Evolutionary conservation across 2,329 filamentous ascomycete genomes (phyloP).

Genomic region (Sclerotinia glacialis): DNA sequence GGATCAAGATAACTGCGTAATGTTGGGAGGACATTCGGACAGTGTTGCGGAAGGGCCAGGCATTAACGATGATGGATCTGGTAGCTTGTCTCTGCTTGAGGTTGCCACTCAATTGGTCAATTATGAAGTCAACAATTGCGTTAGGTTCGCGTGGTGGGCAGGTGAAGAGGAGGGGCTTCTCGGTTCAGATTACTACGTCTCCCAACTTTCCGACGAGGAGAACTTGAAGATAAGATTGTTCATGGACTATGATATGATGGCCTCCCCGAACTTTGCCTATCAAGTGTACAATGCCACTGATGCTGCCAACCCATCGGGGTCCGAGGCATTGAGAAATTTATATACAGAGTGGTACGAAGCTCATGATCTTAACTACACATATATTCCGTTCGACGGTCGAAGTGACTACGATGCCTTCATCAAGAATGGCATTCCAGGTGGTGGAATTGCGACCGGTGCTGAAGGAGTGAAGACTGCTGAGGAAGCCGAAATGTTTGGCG

Average conservation of each 20-base stretch:
- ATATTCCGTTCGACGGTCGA: slow-evolving; percentile 73
- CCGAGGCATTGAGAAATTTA: slow-evolving; percentile 64
- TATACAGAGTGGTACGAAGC: slow-evolving; percentile 66
- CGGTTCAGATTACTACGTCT: slow-evolving; percentile 61
- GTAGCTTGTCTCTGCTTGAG: slow-evolving; percentile 53
- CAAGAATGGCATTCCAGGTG: slow-evolving; percentile 66
- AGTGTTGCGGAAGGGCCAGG: slow-evolving; percentile 58
- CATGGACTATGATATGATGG: slow-evolving; percentile 71
- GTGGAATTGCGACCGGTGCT: slow-evolving; percentile 75
- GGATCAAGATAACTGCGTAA: slow-evolving; percentile 61
- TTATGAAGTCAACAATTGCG: slow-evolving; percentile 61
- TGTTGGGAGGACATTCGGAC: slow-evolving; percentile 64
- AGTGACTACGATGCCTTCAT: slow-evolving; percentile 81
- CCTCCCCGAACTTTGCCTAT: slow-evolving; percentile 63
- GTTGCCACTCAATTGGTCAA: slow-evolving; percentile 57
- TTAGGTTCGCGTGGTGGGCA: slow-evolving; percentile 67
- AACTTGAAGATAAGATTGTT: slow-evolving; percentile 62
- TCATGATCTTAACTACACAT: slow-evolving; percentile 62
- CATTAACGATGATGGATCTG: slow-evolving; percentile 45
- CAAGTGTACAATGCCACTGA: slow-evolving; percentile 73
- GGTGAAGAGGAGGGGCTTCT: slow-evolving; percentile 65
- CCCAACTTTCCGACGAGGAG: slow-evolving; percentile 53
- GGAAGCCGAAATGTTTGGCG: slow-evolving; percentile 68
- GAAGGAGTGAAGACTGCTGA: slow-evolving; percentile 71
- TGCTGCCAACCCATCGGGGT: slow-evolving; percentile 66